Conservation (phyloP, 1,284 basidiomycete species). For the Mrakiaceae sp. region DNA sequence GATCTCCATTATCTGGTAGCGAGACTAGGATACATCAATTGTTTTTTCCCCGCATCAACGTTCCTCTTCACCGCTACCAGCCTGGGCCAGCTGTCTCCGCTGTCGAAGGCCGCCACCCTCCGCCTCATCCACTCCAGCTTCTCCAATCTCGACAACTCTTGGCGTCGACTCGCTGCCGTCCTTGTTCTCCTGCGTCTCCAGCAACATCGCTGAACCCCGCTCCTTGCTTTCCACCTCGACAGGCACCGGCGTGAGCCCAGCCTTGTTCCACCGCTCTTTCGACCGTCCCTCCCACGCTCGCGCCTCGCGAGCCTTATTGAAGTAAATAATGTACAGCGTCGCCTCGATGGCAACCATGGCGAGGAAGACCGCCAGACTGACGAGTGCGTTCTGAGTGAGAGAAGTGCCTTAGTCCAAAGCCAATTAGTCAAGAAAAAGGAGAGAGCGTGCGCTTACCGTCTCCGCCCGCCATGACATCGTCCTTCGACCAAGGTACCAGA, state of each 20-base stretch:
- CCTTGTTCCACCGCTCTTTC: neutral
- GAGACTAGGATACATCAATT: no score
- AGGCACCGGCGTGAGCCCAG: slow-evolving; percentile 3
- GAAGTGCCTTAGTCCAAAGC: no score
- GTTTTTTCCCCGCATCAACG: no score
- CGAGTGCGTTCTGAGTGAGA: neutral
- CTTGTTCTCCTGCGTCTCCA: no score
- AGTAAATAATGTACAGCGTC: slow-evolving; percentile 14
- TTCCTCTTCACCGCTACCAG: no score
- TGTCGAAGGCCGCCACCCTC: no score
- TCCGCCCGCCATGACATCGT: slow-evolving; percentile 12
- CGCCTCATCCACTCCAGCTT: no score
- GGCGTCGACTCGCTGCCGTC: no score
- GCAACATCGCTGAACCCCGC: no score
- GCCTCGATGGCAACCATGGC: slow-evolving; percentile 4
- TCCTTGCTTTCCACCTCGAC: neutral
- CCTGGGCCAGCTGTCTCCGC: no score
- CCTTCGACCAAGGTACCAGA: slow-evolving; percentile 9
- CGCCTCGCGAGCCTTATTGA: neutral
- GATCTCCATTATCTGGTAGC: no score
- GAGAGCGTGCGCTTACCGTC: neutral
- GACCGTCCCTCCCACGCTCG: neutral
- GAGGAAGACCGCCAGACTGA: slow-evolving; percentile 9
- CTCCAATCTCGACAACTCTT: no score
- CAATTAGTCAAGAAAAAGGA: neutral